Percentiles rank a stretch among this genome's conserved stretches.
Evolutionary conservation across 1,139 yeast genomes (phyloP).

Genomic region (Dujonia santamariae): DNA sequence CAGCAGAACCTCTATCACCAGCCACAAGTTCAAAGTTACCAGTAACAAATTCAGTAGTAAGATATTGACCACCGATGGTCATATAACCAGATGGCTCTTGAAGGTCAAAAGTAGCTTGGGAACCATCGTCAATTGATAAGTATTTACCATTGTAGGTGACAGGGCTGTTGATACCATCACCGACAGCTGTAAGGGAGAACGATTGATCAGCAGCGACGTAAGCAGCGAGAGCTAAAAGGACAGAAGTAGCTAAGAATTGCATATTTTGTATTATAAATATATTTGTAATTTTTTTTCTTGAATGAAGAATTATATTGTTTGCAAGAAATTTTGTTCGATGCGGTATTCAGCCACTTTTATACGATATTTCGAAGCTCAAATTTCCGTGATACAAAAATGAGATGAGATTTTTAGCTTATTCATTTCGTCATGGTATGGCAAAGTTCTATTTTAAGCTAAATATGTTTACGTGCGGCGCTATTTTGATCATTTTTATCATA

Average conservation of each 20-base stretch:
- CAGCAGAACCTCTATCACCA: slow-evolving; percentile 15
- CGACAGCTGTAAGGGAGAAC: slow-evolving; percentile 25
- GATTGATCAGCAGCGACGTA: slow-evolving; percentile 28
- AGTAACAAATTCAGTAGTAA: slow-evolving; percentile 15
- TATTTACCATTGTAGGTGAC: slow-evolving; percentile 17
- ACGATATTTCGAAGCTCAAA: too few relatives aligned
- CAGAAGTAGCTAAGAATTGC: slow-evolving; percentile 19
- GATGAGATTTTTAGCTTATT: too few relatives aligned
- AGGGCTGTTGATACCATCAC: slow-evolving; percentile 20
- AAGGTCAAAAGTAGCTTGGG: slow-evolving; percentile 20
- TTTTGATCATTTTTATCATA: too few relatives aligned
- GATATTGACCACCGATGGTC: slow-evolving; percentile 18
- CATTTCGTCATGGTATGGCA: too few relatives aligned
- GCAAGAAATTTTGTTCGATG: too few relatives aligned
- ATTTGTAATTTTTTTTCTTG: too few relatives aligned
- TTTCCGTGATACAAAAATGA: too few relatives aligned
- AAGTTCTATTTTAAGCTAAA: too few relatives aligned
- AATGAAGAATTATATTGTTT: too few relatives aligned
- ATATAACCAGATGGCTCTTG: slow-evolving; percentile 30
- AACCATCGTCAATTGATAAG: slow-evolving; percentile 18
- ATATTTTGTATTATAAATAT: slow-evolving; percentile 12
- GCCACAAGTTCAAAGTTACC: slow-evolving; percentile 10
- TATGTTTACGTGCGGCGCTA: too few relatives aligned
- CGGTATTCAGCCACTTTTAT: too few relatives aligned
- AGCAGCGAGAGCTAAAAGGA: slow-evolving; percentile 26